Conservation (phyloP, 2,329 filamentous ascomycete species). For the Tolypocladium album region DNA sequence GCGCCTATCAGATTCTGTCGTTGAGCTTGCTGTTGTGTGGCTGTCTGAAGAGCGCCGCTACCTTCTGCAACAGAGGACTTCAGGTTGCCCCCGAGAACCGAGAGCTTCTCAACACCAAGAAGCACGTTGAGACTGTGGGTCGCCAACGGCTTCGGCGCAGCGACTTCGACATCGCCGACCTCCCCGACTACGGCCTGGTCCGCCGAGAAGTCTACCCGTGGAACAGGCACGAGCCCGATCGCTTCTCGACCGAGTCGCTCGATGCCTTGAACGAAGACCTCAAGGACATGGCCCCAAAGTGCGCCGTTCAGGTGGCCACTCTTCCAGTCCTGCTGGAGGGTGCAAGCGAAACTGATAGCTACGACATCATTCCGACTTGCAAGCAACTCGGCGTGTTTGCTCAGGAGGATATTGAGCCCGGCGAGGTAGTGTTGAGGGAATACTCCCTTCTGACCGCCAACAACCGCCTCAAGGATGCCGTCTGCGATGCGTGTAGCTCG, state of each 20-base stretch:
- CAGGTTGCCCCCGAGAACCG: conserved; percentile 41
- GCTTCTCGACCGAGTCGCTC: conserved; percentile 59
- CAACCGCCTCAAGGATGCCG: conserved; percentile 72
- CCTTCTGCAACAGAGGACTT: conserved; percentile 54
- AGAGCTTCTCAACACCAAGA: conserved; percentile 42
- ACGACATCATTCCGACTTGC: conserved; percentile 45
- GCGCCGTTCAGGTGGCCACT: conserved; percentile 65
- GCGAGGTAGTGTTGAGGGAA: conserved; percentile 69
- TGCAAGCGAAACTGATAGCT: conserved; percentile 37
- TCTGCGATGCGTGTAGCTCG: conserved; percentile 82
- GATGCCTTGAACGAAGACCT: conserved; percentile 62
- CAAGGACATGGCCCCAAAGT: conserved; percentile 61
- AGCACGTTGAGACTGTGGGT: conserved; percentile 42
- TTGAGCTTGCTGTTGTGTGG: conserved; percentile 52
- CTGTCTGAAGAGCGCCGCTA: conserved; percentile 56
- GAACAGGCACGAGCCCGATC: conserved; percentile 58
- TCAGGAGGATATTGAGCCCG: conserved; percentile 64
- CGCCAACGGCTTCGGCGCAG: conserved; percentile 34
- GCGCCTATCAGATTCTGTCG: conserved; percentile 48
- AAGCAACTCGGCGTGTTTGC: conserved; percentile 87
- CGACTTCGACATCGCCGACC: conserved; percentile 38
- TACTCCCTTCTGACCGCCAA: conserved; percentile 82
- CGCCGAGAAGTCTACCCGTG: conserved; percentile 62
- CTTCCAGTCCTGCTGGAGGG: conserved; percentile 60
- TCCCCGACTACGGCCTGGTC: conserved; percentile 61